Conservation (phyloP, 2,329 filamentous ascomycete genomes). For the Calonectria pseudoreteaudii region DNA sequence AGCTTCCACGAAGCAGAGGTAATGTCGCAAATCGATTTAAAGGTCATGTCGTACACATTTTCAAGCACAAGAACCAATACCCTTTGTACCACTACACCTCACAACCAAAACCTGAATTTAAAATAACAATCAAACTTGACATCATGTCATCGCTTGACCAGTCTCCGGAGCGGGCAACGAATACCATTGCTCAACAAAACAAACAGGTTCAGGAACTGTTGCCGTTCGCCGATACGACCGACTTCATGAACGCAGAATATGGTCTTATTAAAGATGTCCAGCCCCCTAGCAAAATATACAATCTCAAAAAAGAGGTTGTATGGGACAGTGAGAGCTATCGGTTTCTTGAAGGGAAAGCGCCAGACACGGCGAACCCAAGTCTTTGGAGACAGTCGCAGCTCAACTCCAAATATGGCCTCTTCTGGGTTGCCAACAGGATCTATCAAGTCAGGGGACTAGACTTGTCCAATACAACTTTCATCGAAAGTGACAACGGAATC, state of each 20-base stretch:
- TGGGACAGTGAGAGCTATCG: neutral
- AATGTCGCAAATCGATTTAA: too few species aligned
- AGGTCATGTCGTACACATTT: too few species aligned
- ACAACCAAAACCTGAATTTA: neutral
- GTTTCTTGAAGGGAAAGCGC: neutral
- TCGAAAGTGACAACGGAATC: neutral
- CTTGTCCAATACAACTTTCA: neutral
- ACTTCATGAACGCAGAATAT: neutral
- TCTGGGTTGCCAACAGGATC: neutral
- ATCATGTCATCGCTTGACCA: neutral
- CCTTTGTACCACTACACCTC: neutral
- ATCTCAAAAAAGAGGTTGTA: neutral
- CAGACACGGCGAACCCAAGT: neutral
- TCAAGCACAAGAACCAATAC: too few species aligned
- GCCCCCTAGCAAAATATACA: neutral
- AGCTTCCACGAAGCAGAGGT: too few species aligned
- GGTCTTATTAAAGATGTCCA: neutral
- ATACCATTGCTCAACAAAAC: neutral
- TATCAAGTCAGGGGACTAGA: neutral
- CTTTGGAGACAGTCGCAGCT: neutral
- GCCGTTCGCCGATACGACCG: neutral
- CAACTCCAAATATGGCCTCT: neutral
- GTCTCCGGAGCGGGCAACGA: neutral
- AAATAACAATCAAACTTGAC: neutral
- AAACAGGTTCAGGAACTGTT: neutral